Evolutionary conservation across 2,329 filamentous ascomycete genomes (phyloP), one percentile per base, ranked within the genome.

Genomic region (Blastomyces parvus): DNA sequence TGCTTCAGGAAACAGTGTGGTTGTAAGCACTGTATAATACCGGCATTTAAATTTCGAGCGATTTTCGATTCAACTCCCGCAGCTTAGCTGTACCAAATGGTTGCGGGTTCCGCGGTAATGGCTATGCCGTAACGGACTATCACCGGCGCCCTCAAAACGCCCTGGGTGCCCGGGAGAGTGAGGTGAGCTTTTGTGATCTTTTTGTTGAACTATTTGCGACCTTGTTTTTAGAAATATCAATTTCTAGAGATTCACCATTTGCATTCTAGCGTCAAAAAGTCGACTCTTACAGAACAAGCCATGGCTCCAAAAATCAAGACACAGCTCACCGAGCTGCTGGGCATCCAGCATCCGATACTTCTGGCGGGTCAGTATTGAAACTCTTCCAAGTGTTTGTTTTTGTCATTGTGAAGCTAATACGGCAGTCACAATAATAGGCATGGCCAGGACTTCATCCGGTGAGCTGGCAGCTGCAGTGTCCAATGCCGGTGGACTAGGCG

Each of bases 361-460:
- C 88, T 97, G 27, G 92, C 92, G 44, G 93, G 94, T 77, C 97
- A 97, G 94, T 97, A 97, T 83, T 46, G 44, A n/a, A 46, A 9
- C 17, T 8, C 19, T 46, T 46, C 8, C 19, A 46, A n/a, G 44
- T 7, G 6, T 19, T n/a, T 44, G 14, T 44, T n/a, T n/a, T n/a
- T 19, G 40, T 17, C 17, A 44, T 19, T 44, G 40, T 44, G 93
- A 97, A 36, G 33, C 66, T 94, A 93, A 63, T 93, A 93, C 64
- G 94, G 65, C 93, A 93, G 59, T 36, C 33, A 36, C 33, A 36
- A 94, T 93, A 62, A 95, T 91, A 83, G 64, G 92, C 70, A 97
- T 97, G 92, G 92, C 92, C 2, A 86, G 89, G 66, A 89, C 89
- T 14, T 91, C 89, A 0, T 87, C 88, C 64, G 89, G 88, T 0